Evolutionary conservation across 1,284 basidiomycete genomes (phyloP).

Genomic region (Rhizopogon hawkerae): DNA sequence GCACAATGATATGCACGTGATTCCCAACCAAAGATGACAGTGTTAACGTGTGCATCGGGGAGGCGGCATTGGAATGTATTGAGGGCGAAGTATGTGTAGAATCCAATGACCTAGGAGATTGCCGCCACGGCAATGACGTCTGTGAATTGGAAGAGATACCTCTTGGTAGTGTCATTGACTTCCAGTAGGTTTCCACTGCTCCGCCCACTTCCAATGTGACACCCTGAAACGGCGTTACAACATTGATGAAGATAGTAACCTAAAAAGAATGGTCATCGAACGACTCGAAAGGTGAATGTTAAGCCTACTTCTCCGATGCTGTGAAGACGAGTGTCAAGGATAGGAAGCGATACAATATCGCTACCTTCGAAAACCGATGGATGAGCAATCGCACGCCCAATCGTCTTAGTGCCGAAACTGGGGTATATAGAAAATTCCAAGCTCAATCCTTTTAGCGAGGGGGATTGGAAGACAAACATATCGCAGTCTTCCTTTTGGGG

Average conservation of each 20-base stretch:
- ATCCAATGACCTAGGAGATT: conserved; percentile 29
- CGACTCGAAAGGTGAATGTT: conserved; percentile 3
- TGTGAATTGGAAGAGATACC: conserved; percentile 31
- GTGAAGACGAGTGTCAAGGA: conserved; percentile 89
- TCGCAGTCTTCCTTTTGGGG: conserved; percentile 78
- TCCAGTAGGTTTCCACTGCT: conserved; percentile 95
- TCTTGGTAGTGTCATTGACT: conserved; percentile 66
- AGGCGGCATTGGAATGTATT: conserved; percentile 35
- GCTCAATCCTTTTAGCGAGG: conserved; percentile 57
- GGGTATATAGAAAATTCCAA: conserved; percentile 96
- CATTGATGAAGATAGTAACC: conserved; percentile 85
- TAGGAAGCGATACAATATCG: conserved; percentile 55
- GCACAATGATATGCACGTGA: conserved; percentile 80
- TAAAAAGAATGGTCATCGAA: conserved; percentile 24
- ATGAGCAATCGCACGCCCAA: conserved; percentile 87
- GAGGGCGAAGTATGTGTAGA: conserved; percentile 64
- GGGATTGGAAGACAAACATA: conserved; percentile 84
- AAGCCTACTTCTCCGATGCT: conserved; percentile 80
- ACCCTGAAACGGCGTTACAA: conserved; percentile 86
- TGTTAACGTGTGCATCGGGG: conserved; percentile 49
- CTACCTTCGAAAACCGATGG: conserved; percentile 64
- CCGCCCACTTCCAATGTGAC: conserved; percentile 96
- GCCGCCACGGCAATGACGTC: conserved; percentile 25
- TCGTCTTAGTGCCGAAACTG: conserved; percentile 96
- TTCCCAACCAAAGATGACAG: conserved; percentile 84